These are phyloP conservation scores for Fusarium xylarioides DNA, from an alignment of 2,329 filamentous ascomycete genomes.

Conservation along the genomic window DNA sequence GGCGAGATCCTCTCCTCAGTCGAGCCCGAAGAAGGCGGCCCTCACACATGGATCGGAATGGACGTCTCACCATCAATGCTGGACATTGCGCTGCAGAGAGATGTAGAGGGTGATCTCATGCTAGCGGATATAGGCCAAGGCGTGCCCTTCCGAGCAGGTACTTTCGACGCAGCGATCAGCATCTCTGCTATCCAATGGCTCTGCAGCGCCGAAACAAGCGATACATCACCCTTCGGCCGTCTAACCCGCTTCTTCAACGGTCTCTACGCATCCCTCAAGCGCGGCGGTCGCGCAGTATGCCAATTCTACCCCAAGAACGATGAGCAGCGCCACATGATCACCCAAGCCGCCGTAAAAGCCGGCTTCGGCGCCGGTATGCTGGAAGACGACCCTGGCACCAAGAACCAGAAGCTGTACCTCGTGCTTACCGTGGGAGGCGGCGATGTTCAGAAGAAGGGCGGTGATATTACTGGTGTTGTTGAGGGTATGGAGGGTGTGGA, in stretches of 20 bases:
- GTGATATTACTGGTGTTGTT: slow-evolving; percentile 92
- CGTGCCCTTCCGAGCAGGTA: slow-evolving; percentile 89
- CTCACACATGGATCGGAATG: slow-evolving; percentile 97
- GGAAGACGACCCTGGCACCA: slow-evolving; percentile 95
- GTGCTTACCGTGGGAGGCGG: slow-evolving; percentile 86
- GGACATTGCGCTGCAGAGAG: slow-evolving; percentile 89
- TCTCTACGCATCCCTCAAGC: slow-evolving; percentile 81
- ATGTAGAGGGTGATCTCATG: slow-evolving; percentile 92
- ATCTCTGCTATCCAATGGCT: slow-evolving; percentile 99
- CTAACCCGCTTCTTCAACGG: slow-evolving; percentile 91
- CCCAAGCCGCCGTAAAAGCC: slow-evolving; percentile 86
- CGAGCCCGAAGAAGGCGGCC: slow-evolving; percentile 75
- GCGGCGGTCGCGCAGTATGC: slow-evolving; percentile 90
- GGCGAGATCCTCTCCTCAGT: slow-evolving; percentile 90
- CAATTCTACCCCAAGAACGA: slow-evolving; percentile 99
- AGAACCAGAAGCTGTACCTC: slow-evolving; percentile 95
- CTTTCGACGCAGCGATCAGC: slow-evolving; percentile 93
- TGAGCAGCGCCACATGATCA: slow-evolving; percentile 90
- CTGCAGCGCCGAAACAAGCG: slow-evolving; percentile 91
- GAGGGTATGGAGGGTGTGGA: slow-evolving; percentile 89
- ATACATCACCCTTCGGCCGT: slow-evolving; percentile 81
- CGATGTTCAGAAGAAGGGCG: slow-evolving; percentile 59
- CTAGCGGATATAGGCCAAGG: slow-evolving; percentile 96
- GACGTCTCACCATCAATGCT: slow-evolving; percentile 96
- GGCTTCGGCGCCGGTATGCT: slow-evolving; percentile 95